A percentile compares a stretch with the other conserved stretches of the same genome.
Conservation (phyloP, 768 basidiomycete genomes). For the Phylloporus rhodoxanthus region DNA sequence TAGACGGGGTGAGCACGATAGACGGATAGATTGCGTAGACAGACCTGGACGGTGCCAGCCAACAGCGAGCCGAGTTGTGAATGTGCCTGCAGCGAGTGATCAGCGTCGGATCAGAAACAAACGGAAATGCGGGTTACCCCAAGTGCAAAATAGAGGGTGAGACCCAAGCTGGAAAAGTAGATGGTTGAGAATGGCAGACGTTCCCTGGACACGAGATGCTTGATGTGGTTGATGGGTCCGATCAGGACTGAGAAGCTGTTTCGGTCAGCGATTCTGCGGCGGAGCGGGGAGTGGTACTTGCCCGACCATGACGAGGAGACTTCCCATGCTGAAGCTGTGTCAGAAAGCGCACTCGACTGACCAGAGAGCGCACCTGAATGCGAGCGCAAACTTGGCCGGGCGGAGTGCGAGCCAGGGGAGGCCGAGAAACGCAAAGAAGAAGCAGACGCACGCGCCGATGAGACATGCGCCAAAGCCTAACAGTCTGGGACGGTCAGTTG, state of each 20-base stretch:
- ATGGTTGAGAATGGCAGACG: slow-evolving; percentile 78
- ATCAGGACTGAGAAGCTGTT: slow-evolving; percentile 74
- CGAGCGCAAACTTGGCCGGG: slow-evolving; percentile 86
- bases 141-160: slow-evolving; percentile 89
- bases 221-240: slow-evolving; percentile 88
- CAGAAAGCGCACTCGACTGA: not conserved
- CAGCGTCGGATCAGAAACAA: not conserved
- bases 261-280: not conserved
- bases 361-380: slow-evolving; percentile 55
- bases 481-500: slow-evolving; percentile 43
- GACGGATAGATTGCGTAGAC: slow-evolving; percentile 5
- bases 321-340: slow-evolving; percentile 57
- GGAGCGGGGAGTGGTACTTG: slow-evolving; percentile 30
- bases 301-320: slow-evolving; percentile 95
- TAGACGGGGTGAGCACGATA: slow-evolving; percentile 22
- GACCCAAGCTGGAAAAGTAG: slow-evolving; percentile 76
- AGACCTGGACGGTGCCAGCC: slow-evolving; percentile 74
- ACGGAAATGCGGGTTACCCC: slow-evolving; percentile 49
- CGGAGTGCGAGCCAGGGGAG: slow-evolving; percentile 62
- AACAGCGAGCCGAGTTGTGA: slow-evolving; percentile 86
- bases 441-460: slow-evolving; percentile 88
- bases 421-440: slow-evolving; percentile 84
- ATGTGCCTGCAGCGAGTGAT: slow-evolving; percentile 45
- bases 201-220: slow-evolving; percentile 79
- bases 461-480: slow-evolving; percentile 88